Base-by-base conservation (phyloP, 164 flowering plant genomes). In the Sedum album region DNA sequence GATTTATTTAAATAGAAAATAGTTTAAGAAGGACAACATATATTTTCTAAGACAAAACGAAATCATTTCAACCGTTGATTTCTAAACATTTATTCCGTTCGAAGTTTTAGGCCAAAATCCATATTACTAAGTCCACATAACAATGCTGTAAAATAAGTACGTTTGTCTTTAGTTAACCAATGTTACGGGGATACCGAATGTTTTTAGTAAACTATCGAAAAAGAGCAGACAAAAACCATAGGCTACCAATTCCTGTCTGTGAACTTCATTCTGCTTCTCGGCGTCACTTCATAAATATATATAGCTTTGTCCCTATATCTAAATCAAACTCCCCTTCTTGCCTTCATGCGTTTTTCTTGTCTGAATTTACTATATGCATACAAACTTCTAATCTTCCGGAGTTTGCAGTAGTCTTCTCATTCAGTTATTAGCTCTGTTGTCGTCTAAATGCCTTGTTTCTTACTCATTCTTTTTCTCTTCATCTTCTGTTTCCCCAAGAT, bases 121-220 rank as follows among this genome's bases (percentile, higher is more conserved):
- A 7, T 35, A 35, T 35, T 35, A 3, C 7, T 35, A 7, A 7
- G 38, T 35, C 38, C 38, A 35, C 38, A 35, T 35, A 35, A 35
- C 38, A 3, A 35, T 35, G 53, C 23, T 48, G 53, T 48, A 48
- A 48, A n/a, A 17, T 48, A 17, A 15, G 46, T 48, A 3, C 6
- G 38, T 35, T 35, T 35, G 7, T 35, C 38, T 35, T 7, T 35
- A 3, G 17, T 11, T 44, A 11, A 44, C 48, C 48, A 44, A 20
- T 57, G 62, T 57, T 28, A 57, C 28, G 33, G 62, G 62, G 62
- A 57, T 57, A 57, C 62, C 28, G 62, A 57, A 28, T 28, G 31
- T 26, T 28, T n/a, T 57, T 49, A 30, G 35, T 26, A 11, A 28
- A 33, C 25, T 28, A 33, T 26, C 21, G 60, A 57, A 57, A 57